Evolutionary conservation across 139 green algal species (phyloP), one percentile per base, ranked within the genome.

Genomic region (Chlorella sp.): DNA sequence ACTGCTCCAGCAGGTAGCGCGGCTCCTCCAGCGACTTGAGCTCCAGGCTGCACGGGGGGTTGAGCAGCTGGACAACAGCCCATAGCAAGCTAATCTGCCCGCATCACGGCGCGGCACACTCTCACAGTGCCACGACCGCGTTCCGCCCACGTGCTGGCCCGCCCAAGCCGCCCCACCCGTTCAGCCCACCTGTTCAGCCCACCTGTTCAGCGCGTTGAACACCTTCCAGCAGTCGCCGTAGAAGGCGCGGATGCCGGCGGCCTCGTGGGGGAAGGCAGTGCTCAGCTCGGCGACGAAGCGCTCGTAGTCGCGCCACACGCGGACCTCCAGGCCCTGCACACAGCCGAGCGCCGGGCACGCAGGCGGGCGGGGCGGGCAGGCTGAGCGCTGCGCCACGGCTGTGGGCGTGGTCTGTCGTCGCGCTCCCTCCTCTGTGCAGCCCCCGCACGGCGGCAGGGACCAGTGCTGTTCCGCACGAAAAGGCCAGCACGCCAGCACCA

Each of bases 11-110:
- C 71, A 98, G 86, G 82, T 98, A 98, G 43, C 93, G 82, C 21
- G 90, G 90, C 85, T 98, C 95, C 82, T 98, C 95, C 61, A 98
- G 83, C 19, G 82, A 93, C 86, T 98, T 97, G 25, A 98, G 89
- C 75, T 98, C 95, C 23, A 98, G 82, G 12, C 8, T 38, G 4
- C 40, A 33, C 17, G 43, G 35, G 3, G 33, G 5, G 58, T 38
- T 43, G 31, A 65, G 40, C 8, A 40, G 29, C 29, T 64, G 56
- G 9, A 66, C n/a, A n/a, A n/a, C n/a, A n/a, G n/a, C n/a, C n/a
- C n/a, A n/a, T n/a, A n/a, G n/a, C n/a, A n/a, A n/a, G n/a, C n/a
- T n/a, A n/a, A n/a, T n/a, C n/a, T n/a, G n/a, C n/a, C n/a, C n/a
- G n/a, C n/a, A n/a, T n/a, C n/a, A n/a, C n/a, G n/a, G n/a, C n/a